Evolutionary conservation across 176 grass and related monocot genomes (phyloP), one percentile per base, ranked within the genome.

Genomic region (Oryza meyeriana): DNA sequence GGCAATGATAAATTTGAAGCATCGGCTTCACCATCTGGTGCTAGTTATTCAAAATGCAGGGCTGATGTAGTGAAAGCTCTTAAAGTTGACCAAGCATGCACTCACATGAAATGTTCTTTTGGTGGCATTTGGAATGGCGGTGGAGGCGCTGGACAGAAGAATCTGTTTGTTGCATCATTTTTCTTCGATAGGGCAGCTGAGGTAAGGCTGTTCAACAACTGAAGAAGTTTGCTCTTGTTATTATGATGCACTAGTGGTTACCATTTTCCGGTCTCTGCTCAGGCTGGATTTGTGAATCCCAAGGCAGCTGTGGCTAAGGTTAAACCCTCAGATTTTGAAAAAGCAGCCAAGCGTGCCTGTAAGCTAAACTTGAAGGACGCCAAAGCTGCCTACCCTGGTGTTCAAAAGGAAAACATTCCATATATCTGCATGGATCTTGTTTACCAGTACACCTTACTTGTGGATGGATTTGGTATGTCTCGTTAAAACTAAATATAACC

Each of bases 51-150:
- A 16, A 88, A 90, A 64, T 98, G 96, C 80, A 93, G 55, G 85
- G 79, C 59, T 79, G 96, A 91, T 83, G 96, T 85, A 44, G 50
- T 85, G 79, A 91, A 88, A 74, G 92, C 93, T 84, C 96, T 98
- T 75, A 93, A 88, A 80, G 79, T 88, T 25, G 90, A 93, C 48
- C 87, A 87, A 71, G 87, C 85, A 74, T 98, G 96, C 72, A 95
- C 90, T 20, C 96, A 98, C 57, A 98, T 98, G 96, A 95, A 95
- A 63, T 98, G 96, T 80, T 93, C 96, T 31, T 98, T 98, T 70
- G 96, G 96, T 84, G 96, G 96, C 64, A 83, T 95, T 61, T 98
- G 96, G 96, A 98, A 98, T 62, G 96, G 96, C 80, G 96, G 96
- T 34, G 96, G 96, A 74, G 96, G 96, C 55, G 90, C 81, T 84